Evolutionary conservation across 2,329 filamentous ascomycete genomes (phyloP).

Genomic region (Cercospora beticola): DNA sequence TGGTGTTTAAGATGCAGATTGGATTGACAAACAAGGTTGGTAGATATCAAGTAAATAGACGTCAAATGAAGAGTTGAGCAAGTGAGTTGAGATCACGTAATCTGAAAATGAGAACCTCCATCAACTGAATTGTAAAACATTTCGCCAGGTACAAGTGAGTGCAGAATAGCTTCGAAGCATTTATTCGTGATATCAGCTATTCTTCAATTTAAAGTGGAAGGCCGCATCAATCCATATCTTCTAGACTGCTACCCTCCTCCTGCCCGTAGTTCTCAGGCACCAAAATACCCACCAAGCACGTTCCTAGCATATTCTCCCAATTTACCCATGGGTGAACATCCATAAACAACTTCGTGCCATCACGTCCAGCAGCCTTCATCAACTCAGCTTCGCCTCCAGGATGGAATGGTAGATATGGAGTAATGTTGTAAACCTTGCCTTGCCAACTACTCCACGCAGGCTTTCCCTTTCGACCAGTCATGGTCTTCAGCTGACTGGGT

Average conservation of each 20-base stretch:
- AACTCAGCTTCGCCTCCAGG: slow-evolving; percentile 80
- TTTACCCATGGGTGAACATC: slow-evolving; percentile 68
- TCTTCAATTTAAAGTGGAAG: not conserved
- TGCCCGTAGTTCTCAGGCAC: slow-evolving; percentile 55
- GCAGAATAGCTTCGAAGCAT: not conserved
- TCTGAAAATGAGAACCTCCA: not conserved
- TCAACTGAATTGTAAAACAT: too few relatives aligned
- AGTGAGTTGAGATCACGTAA: not conserved
- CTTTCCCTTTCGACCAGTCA: slow-evolving; percentile 75
- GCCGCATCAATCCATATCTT: slow-evolving; percentile 60
- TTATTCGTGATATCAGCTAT: not conserved
- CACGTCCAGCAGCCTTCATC: slow-evolving; percentile 74
- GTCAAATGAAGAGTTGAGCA: not conserved
- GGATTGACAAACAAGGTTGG: not conserved
- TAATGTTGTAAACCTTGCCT: slow-evolving; percentile 91
- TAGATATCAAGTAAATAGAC: not conserved
- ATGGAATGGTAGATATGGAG: slow-evolving; percentile 85
- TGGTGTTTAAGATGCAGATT: not conserved
- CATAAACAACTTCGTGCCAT: slow-evolving; percentile 63
- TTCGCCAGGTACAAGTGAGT: not conserved
- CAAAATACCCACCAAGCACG: slow-evolving; percentile 62
- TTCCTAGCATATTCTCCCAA: slow-evolving; percentile 64
- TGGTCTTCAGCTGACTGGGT: slow-evolving; percentile 71
- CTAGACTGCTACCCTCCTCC: slow-evolving; percentile 41
- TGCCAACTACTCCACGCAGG: slow-evolving; percentile 90